Conservation (phyloP, 2,329 filamentous ascomycete species). For the Ascochyta koolunga region DNA sequence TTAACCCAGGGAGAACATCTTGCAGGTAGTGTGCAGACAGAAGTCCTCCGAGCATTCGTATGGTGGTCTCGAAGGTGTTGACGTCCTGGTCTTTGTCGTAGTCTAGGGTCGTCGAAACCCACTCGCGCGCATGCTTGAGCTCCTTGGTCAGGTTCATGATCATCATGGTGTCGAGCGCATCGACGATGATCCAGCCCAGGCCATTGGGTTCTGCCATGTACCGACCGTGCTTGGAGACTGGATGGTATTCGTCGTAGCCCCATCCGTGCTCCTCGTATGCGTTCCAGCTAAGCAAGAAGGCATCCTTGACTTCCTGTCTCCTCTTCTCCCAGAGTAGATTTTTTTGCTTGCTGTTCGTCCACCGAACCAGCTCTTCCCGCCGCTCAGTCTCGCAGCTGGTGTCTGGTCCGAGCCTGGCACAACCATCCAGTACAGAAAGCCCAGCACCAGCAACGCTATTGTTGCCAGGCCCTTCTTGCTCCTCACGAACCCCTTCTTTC, state of each 20-base stretch:
- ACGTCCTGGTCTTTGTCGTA: constrained; percentile 96
- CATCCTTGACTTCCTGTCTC: constrained; percentile 82
- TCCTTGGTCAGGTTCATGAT: constrained; percentile 95
- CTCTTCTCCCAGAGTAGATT: constrained; percentile 71
- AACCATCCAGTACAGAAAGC: constrained; percentile 73
- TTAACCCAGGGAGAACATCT: constrained; percentile 78
- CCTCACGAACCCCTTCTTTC: constrained; percentile 58
- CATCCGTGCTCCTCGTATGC: constrained; percentile 92
- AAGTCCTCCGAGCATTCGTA: constrained; percentile 93
- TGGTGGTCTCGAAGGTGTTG: constrained; percentile 97
- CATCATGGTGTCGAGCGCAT: constrained; percentile 95
- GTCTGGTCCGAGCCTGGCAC: constrained; percentile 47
- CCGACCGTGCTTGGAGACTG: constrained; percentile 75
- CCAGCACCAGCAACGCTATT: constrained; percentile 61
- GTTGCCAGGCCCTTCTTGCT: constrained; percentile 66
- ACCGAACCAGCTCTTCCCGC: constrained; percentile 40
- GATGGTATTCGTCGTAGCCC: constrained; percentile 93
- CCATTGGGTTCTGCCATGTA: constrained; percentile 84
- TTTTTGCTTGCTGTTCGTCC: constrained; percentile 36
- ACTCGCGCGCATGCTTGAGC: constrained; percentile 82
- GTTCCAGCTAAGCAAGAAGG: constrained; percentile 90
- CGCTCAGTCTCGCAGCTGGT: constrained; percentile 47
- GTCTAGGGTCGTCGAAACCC: constrained; percentile 79
- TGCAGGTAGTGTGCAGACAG: constrained; percentile 96
- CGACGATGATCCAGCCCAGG: constrained; percentile 97